phyloP scores from a whole-genome alignment of 345 rosid species.

The Heritiera littoralis region DNA sequence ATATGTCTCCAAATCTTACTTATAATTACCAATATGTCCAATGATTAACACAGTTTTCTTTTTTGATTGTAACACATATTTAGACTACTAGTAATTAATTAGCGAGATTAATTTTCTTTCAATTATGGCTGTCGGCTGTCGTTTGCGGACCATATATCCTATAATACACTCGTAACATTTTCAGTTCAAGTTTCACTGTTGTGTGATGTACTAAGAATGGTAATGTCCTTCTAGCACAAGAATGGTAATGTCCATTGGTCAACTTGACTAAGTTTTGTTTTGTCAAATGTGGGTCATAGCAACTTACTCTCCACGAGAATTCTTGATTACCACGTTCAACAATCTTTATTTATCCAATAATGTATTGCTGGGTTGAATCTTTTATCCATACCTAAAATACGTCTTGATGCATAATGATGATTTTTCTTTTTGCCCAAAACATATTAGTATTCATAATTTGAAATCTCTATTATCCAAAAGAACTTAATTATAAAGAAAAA shows the following conservation, averaged over 20 bases:
- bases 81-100: neutral
- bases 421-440: neutral
- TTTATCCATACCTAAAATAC: neutral
- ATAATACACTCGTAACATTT: neutral
- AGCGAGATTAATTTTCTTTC: neutral
- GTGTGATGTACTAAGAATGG: neutral
- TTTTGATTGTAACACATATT: neutral
- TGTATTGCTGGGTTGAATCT: too few relatives aligned
- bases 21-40: neutral
- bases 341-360: neutral
- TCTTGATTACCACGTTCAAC: neutral
- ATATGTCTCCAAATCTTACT: neutral
- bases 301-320: neutral
- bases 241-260: neutral
- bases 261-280: neutral
- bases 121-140: conserved; percentile 15
- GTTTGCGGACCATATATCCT: conserved; percentile 3
- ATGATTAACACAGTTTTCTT: neutral
- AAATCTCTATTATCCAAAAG: too few relatives aligned
- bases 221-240: neutral
- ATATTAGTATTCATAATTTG: neutral
- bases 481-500: too few relatives aligned
- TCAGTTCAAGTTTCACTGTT: neutral
- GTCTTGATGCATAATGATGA: neutral
- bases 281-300: neutral